phyloP scores from a whole-genome alignment of 2,329 filamentous ascomycete genomes.

The Ustulina deusta region DNA sequence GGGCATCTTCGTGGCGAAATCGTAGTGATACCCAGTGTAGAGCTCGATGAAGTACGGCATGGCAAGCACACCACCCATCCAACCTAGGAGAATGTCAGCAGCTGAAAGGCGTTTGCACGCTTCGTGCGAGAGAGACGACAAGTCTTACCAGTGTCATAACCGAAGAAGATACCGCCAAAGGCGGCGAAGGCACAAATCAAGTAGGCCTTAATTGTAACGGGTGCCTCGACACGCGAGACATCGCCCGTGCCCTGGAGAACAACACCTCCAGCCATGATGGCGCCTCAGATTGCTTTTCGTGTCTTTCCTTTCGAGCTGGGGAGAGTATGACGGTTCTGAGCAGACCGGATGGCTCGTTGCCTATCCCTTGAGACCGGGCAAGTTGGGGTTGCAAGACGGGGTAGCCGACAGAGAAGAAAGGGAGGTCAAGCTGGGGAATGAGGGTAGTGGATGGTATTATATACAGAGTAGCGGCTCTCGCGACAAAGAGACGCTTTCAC shows the following conservation, averaged over 20 bases:
- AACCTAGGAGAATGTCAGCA: conserved; percentile 33
- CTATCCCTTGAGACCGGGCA: conserved; percentile 34
- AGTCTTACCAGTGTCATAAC: conserved; percentile 75
- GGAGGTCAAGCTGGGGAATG: conserved; percentile 27
- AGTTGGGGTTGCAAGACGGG: conserved; percentile 39
- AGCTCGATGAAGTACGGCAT: conserved; percentile 54
- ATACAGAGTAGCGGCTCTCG: conserved; percentile 38
- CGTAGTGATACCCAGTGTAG: conserved; percentile 55
- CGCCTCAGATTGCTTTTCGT: conserved; percentile 21
- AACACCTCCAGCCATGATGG: conserved; percentile 50
- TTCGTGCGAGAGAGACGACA: neutral
- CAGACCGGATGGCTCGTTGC: conserved; percentile 39
- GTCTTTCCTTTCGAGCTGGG: conserved; percentile 37
- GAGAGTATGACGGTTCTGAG: conserved; percentile 37
- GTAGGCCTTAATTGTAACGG: conserved; percentile 76
- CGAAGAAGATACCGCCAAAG: conserved; percentile 81
- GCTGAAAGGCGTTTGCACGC: neutral
- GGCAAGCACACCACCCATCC: conserved; percentile 46
- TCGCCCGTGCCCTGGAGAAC: conserved; percentile 57
- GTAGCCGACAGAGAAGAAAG: conserved; percentile 40
- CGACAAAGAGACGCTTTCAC: conserved; percentile 38
- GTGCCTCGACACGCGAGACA: conserved; percentile 72
- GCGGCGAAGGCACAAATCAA: conserved; percentile 77
- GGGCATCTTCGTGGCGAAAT: conserved; percentile 46
- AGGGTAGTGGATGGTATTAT: conserved; percentile 45